Conservation (phyloP, 345 rosid genomes). For the Carallia brachiata region DNA sequence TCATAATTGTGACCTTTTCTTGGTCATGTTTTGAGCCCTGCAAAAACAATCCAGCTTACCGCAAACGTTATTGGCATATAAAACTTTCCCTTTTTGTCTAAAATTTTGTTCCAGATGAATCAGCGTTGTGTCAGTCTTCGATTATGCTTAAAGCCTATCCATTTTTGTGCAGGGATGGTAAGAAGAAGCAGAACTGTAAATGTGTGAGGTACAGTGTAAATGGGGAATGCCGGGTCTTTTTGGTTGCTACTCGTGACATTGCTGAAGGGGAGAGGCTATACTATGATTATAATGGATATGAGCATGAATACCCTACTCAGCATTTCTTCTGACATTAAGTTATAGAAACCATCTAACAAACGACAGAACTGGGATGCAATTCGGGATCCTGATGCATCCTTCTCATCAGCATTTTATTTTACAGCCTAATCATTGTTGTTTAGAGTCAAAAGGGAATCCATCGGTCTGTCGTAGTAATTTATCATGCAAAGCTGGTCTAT, state of each 20-base stretch:
- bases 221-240: slow-evolving; percentile 79
- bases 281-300: slow-evolving; percentile 92
- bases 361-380: slow-evolving; percentile 30
- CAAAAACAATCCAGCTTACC: not conserved
- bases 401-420: slow-evolving; percentile 16
- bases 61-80: not conserved
- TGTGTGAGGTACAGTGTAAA: slow-evolving; percentile 84
- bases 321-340: slow-evolving; percentile 61
- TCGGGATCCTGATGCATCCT: slow-evolving; percentile 34
- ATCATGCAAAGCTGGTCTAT: slow-evolving; percentile 30
- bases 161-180: slow-evolving; percentile 69
- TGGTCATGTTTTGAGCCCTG: not conserved
- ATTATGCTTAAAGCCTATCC: slow-evolving; percentile 22
- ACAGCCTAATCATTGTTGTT: slow-evolving; percentile 24
- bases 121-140: slow-evolving; percentile 6
- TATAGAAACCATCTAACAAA: slow-evolving; percentile 21
- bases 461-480: slow-evolving; percentile 27
- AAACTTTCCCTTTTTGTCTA: not conserved
- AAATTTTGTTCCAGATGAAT: not conserved
- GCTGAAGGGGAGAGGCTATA: slow-evolving; percentile 84
- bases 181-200: slow-evolving; percentile 90
- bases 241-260: slow-evolving; percentile 89
- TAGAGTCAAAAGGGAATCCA: slow-evolving; percentile 20
- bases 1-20: not conserved
- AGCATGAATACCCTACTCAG: slow-evolving; percentile 90